phyloP scores from a whole-genome alignment of 1,284 basidiomycete genomes.

The Grifola frondosa region DNA sequence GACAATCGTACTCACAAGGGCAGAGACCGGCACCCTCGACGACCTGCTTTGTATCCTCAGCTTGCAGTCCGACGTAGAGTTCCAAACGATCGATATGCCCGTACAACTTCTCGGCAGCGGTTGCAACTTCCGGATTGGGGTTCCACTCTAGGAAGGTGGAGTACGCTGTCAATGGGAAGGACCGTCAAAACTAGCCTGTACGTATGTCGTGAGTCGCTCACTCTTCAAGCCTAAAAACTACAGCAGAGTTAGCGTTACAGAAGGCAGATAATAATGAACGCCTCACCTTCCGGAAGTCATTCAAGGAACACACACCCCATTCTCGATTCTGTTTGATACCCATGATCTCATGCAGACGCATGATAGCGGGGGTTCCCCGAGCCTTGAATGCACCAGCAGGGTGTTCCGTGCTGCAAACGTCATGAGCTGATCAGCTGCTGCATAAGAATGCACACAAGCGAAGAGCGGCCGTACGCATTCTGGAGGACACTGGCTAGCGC shows the following conservation, averaged over 20 bases:
- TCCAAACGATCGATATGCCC: slow-evolving; percentile 79
- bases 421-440: neutral
- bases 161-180: slow-evolving; percentile 38
- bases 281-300: slow-evolving; percentile 76
- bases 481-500: slow-evolving; percentile 72
- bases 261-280: neutral
- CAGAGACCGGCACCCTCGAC: slow-evolving; percentile 80
- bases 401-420: slow-evolving; percentile 55
- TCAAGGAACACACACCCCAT: slow-evolving; percentile 86
- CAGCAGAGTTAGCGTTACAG: neutral
- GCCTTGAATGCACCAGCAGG: slow-evolving; percentile 80
- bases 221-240: slow-evolving; percentile 75
- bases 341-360: slow-evolving; percentile 82
- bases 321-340: slow-evolving; percentile 73
- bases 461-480: slow-evolving; percentile 50
- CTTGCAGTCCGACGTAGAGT: slow-evolving; percentile 72
- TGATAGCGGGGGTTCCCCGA: slow-evolving; percentile 68
- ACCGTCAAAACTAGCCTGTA: neutral
- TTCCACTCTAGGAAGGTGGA: slow-evolving; percentile 82
- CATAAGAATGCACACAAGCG: neutral
- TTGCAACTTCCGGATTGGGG: slow-evolving; percentile 66
- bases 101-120: slow-evolving; percentile 75
- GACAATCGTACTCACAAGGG: slow-evolving; percentile 52
- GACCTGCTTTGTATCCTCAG: slow-evolving; percentile 72
- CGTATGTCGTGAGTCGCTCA: slow-evolving; percentile 31